Conservation (phyloP, 305 asterid genomes). For the Solanum chacoense region DNA sequence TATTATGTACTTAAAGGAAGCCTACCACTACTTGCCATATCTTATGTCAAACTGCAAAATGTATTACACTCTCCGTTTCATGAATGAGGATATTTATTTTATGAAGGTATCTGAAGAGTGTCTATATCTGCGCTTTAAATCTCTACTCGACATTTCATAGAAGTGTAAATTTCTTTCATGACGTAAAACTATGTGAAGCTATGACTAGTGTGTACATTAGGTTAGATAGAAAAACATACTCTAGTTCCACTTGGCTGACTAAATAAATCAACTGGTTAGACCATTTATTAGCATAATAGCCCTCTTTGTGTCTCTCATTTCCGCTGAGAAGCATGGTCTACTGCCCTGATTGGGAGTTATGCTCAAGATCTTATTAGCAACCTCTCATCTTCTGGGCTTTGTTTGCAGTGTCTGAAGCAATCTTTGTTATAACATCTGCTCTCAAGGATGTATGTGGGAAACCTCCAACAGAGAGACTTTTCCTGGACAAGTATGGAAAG, state of each 20-base stretch:
- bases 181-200: background rate
- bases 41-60: background rate
- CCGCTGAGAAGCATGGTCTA: background rate
- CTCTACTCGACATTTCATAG: background rate
- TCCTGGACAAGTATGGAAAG: conserved; percentile 91
- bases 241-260: background rate
- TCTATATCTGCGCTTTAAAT: background rate
- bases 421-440: conserved; percentile 77
- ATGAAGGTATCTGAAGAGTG: background rate
- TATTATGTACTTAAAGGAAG: background rate
- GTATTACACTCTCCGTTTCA: background rate
- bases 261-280: background rate
- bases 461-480: conserved; percentile 80
- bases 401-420: conserved; percentile 64
- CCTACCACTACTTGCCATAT: background rate
- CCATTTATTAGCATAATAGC: background rate
- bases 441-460: conserved; percentile 90
- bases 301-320: background rate
- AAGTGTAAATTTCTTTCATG: background rate
- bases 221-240: background rate
- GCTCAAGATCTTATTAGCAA: background rate
- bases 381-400: background rate
- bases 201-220: background rate
- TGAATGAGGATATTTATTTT: background rate
- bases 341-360: background rate